Evolutionary conservation across 129 eudicot species (phyloP).

Genomic region (Gnaphalium uliginosum): DNA sequence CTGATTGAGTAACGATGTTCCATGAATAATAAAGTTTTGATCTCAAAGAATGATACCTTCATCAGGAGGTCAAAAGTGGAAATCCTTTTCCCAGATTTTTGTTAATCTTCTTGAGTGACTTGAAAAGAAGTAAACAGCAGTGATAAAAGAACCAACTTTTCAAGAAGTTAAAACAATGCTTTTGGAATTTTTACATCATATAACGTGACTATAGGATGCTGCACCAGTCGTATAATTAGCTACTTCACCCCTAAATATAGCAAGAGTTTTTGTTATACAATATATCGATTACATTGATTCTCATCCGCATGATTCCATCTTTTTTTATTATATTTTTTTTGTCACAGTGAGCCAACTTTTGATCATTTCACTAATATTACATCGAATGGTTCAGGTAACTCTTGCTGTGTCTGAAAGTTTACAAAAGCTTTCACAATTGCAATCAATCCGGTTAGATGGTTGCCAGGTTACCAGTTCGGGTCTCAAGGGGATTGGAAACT

Average conservation of each 20-base stretch:
- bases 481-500: conserved; percentile 71
- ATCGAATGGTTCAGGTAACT: conserved; percentile 61
- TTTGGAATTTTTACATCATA: neutral
- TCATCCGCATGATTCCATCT: neutral
- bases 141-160: neutral
- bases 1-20: neutral
- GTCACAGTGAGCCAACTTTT: neutral
- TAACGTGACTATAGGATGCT: neutral
- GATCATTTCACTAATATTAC: conserved; percentile 13
- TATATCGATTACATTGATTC: neutral
- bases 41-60: neutral
- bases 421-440: conserved; percentile 70
- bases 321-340: neutral
- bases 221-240: neutral
- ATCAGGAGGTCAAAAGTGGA: neutral
- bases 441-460: conserved; percentile 81
- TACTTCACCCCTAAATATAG: neutral
- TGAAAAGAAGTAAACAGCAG: neutral
- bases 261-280: neutral
- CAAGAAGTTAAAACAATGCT: neutral
- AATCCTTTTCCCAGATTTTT: neutral
- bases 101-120: neutral
- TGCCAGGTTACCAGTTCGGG: conserved; percentile 77
- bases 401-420: conserved; percentile 70
- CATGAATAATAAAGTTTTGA: neutral